phyloP scores from a whole-genome alignment of 768 basidiomycete genomes.

The Tylopilus subfusipes region DNA sequence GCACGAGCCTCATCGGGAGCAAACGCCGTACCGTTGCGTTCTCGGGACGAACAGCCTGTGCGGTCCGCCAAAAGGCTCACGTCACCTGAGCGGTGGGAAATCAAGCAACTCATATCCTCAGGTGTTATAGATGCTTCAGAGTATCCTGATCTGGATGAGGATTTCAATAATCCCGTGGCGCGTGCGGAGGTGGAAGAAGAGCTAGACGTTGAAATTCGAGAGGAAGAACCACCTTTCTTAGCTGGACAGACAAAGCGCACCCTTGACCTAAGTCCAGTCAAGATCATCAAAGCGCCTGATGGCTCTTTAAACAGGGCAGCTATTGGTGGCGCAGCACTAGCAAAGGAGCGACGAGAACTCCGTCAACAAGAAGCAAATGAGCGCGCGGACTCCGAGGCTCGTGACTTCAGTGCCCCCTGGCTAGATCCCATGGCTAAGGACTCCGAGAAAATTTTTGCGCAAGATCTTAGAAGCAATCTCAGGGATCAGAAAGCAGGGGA shows the following conservation, averaged over 20 bases:
- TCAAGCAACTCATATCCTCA: slow-evolving; percentile 97
- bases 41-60: slow-evolving; percentile 46
- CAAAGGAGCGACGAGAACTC: slow-evolving; percentile 92
- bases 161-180: slow-evolving; percentile 69
- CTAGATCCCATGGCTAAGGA: slow-evolving; percentile 95
- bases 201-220: slow-evolving; percentile 93
- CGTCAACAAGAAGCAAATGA: slow-evolving; percentile 95
- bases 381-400: slow-evolving; percentile 86
- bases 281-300: slow-evolving; percentile 98
- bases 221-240: slow-evolving; percentile 95
- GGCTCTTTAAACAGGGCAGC: slow-evolving; percentile 96
- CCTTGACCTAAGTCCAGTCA: slow-evolving; percentile 93
- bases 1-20: slow-evolving; percentile 72
- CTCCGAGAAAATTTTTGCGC: slow-evolving; percentile 84
- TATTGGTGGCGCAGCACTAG: slow-evolving; percentile 86
- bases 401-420: slow-evolving; percentile 96
- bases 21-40: slow-evolving; percentile 80
- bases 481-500: slow-evolving; percentile 82
- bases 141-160: slow-evolving; percentile 90
- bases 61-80: slow-evolving; percentile 87
- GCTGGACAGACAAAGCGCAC: slow-evolving; percentile 96
- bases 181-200: slow-evolving; percentile 93
- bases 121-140: slow-evolving; percentile 90
- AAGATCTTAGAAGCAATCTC: slow-evolving; percentile 80
- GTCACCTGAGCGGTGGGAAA: slow-evolving; percentile 98